Conservation (phyloP, 306 rosid genomes). For the Dalbergia cultrata region DNA sequence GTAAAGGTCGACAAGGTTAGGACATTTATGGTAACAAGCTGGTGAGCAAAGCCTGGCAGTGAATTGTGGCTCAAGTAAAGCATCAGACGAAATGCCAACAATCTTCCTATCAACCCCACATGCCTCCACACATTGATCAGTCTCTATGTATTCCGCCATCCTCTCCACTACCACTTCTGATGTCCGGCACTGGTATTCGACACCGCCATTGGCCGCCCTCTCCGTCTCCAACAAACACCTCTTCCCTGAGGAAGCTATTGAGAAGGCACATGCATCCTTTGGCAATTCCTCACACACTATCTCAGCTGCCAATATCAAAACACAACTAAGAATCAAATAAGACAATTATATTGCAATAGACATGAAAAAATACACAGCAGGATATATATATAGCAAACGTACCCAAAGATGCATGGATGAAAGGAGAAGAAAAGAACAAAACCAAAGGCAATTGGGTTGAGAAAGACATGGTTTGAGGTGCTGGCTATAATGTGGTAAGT, state of each 20-base stretch:
- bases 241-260: slow-evolving; percentile 86
- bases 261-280: slow-evolving; percentile 68
- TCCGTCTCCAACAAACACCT: slow-evolving; percentile 80
- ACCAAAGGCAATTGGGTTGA: slow-evolving; percentile 49
- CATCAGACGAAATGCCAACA: slow-evolving; percentile 84
- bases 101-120: slow-evolving; percentile 79
- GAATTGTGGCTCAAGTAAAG: slow-evolving; percentile 80
- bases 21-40: slow-evolving; percentile 71
- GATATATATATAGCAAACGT: neutral
- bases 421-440: slow-evolving; percentile 61
- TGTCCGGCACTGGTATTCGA: slow-evolving; percentile 74
- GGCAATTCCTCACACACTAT: slow-evolving; percentile 73
- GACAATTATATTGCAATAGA: neutral
- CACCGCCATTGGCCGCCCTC: slow-evolving; percentile 49
- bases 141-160: slow-evolving; percentile 73
- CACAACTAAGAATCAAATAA: neutral
- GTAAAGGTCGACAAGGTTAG: slow-evolving; percentile 79
- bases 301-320: slow-evolving; percentile 50
- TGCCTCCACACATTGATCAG: slow-evolving; percentile 68
- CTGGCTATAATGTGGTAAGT: neutral
- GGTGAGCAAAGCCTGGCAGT: slow-evolving; percentile 77
- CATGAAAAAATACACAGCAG: neutral
- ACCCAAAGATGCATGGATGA: slow-evolving; percentile 69
- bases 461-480: slow-evolving; percentile 55
- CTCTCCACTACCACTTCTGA: slow-evolving; percentile 81